Evolutionary conservation across 352 stramenopile species (phyloP).

Genomic region (Phytophthora pistaciae): DNA sequence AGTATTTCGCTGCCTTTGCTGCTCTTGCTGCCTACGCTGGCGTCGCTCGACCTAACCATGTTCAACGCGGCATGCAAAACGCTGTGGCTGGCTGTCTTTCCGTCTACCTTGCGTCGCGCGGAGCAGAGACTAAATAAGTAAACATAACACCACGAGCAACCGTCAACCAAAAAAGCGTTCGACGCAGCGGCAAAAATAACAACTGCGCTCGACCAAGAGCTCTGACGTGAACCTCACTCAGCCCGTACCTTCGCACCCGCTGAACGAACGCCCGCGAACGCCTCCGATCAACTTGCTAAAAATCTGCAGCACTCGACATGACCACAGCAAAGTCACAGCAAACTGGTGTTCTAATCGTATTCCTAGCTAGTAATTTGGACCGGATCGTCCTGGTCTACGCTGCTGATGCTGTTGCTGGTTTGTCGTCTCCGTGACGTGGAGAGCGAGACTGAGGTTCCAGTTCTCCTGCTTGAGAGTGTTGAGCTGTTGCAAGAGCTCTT

Average conservation of each 20-base stretch:
- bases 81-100: background rate
- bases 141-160: conserved; percentile 2
- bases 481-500: conserved; percentile 60
- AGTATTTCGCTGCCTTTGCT: conserved; percentile 1
- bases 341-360: conserved; percentile 5
- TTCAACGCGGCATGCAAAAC: background rate
- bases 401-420: conserved; percentile 36
- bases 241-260: background rate
- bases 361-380: conserved; percentile 17
- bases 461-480: conserved; percentile 76
- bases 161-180: background rate
- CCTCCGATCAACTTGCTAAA: background rate
- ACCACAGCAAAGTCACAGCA: background rate
- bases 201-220: background rate
- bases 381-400: background rate
- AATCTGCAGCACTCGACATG: background rate
- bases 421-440: conserved; percentile 63
- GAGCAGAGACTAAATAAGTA: conserved; percentile 2
- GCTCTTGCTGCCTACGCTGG: background rate
- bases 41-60: conserved; percentile 8
- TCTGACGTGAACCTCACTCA: background rate
- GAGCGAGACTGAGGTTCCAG: conserved; percentile 69
- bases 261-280: background rate
- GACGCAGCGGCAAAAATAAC: conserved; percentile 6
- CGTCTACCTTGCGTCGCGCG: background rate